phyloP scores from a whole-genome alignment of 2,329 filamentous ascomycete genomes.

The Phyllosticta citribraziliensis region DNA sequence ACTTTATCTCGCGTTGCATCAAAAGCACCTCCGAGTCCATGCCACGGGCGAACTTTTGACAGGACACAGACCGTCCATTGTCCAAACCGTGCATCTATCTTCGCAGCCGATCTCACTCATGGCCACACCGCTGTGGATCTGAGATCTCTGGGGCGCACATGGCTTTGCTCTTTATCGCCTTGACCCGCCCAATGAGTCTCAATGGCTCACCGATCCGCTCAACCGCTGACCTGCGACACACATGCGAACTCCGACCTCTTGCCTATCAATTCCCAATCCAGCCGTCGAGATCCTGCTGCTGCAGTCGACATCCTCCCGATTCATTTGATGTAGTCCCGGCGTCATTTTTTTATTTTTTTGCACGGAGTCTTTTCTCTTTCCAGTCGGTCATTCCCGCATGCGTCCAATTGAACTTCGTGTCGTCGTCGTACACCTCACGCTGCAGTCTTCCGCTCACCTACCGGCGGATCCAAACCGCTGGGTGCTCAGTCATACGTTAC shows the following conservation, averaged over 20 bases:
- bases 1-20: neutral
- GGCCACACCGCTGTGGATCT: neutral
- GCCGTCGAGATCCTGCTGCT: neutral
- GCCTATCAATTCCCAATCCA: neutral
- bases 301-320: neutral
- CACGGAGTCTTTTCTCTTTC: neutral
- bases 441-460: neutral
- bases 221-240: too few relatives aligned
- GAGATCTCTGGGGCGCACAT: neutral
- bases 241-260: neutral
- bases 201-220: neutral
- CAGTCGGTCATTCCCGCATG: neutral
- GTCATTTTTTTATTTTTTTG: neutral
- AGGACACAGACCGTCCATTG: neutral
- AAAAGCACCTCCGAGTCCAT: neutral
- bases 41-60: neutral
- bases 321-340: neutral
- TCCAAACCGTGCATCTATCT: neutral
- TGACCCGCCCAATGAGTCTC: neutral
- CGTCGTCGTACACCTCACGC: neutral
- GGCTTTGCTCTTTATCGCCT: neutral
- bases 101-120: neutral
- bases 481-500: neutral
- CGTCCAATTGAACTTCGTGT: neutral
- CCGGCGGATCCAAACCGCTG: neutral